Percentiles rank a stretch among this genome's conserved stretches.
These are phyloP conservation scores for Tetratostichococcus sp. DNA, from an alignment of 139 green algal genomes.

Conservation along the genomic window DNA sequence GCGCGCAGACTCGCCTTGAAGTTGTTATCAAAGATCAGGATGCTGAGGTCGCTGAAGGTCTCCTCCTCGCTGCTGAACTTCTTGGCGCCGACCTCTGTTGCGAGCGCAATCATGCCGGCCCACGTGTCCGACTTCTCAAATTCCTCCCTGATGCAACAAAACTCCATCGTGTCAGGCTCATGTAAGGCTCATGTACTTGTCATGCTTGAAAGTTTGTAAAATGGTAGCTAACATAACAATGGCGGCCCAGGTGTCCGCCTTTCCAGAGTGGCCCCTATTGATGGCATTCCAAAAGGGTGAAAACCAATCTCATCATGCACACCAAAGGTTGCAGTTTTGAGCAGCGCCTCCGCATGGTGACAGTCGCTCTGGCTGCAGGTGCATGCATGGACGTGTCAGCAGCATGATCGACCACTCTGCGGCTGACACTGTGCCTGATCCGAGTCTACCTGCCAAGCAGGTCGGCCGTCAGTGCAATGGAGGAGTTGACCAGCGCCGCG, in stretches of 20 bases:
- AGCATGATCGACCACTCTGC: no score
- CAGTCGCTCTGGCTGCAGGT: no score
- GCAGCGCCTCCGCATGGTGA: no score
- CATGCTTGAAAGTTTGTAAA: no score
- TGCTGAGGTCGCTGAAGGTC: constrained; percentile 26
- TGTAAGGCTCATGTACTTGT: no score
- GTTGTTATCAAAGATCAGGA: constrained; percentile 44
- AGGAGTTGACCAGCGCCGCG: constrained; percentile 17
- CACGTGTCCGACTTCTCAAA: constrained; percentile 19
- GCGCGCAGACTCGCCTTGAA: background rate
- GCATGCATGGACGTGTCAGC: no score
- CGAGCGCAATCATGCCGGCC: constrained; percentile 14
- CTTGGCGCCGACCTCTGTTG: constrained; percentile 12
- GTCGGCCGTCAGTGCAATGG: constrained; percentile 4
- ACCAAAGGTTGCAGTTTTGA: no score
- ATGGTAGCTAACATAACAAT: no score
- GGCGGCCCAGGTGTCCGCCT: no score
- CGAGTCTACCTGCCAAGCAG: constrained; percentile 8
- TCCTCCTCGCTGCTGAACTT: constrained; percentile 37
- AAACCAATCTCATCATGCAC: no score
- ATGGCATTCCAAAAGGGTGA: no score
- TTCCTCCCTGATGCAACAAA: background rate
- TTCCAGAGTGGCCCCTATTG: no score
- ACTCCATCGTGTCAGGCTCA: constrained; percentile 5
- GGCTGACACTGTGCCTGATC: background rate